Conservation (phyloP, 148 eudicot genomes). For the Rhododendron molle region DNA sequence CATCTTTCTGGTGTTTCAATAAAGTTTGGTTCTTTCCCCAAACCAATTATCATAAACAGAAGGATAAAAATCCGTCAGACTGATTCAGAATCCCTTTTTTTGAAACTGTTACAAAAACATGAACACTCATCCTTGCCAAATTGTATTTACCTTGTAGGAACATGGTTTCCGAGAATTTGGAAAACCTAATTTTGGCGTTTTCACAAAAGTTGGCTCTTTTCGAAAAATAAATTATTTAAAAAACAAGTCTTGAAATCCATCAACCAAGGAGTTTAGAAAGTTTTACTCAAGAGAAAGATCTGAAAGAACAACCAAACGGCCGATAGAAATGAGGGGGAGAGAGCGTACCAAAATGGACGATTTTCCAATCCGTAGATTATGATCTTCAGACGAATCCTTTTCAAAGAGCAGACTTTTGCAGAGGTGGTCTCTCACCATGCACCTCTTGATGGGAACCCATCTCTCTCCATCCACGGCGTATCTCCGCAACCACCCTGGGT, state of each 20-base stretch:
- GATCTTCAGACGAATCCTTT: neutral
- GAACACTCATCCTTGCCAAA: neutral
- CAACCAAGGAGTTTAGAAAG: neutral
- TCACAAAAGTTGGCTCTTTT: neutral
- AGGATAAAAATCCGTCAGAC: neutral
- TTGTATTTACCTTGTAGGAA: neutral
- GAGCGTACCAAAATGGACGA: neutral
- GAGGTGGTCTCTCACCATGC: neutral
- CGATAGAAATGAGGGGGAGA: neutral
- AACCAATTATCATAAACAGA: neutral
- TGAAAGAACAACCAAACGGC: neutral
- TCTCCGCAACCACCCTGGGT: neutral
- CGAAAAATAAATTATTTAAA: neutral
- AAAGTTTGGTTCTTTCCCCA: neutral
- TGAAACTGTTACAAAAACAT: neutral
- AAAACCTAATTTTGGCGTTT: neutral
- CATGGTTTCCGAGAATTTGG: neutral
- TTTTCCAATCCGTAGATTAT: neutral
- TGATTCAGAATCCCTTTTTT: too few species aligned
- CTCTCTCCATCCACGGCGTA: neutral
- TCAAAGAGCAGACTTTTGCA: neutral
- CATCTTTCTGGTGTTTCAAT: neutral
- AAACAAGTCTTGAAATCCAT: neutral
- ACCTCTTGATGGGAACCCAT: conserved; percentile 1
- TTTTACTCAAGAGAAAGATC: neutral